Percentiles rank a stretch among this genome's conserved stretches.
phyloP scores from a whole-genome alignment of 495 filamentous ascomycete species.

The Bathelium albidoporum region DNA sequence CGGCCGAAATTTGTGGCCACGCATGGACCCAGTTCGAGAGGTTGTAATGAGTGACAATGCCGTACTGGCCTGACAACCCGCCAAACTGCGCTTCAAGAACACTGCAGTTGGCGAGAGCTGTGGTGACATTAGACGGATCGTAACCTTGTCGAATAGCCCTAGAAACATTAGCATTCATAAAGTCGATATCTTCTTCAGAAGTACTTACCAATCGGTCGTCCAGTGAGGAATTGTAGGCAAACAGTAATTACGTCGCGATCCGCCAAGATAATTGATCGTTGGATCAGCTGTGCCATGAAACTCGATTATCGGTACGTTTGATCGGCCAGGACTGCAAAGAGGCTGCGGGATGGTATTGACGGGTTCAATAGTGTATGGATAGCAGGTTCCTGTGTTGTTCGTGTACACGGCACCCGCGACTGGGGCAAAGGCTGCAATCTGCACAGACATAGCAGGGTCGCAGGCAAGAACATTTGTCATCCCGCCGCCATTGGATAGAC shows the following conservation, averaged over 20 bases:
- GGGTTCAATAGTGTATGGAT: constrained; percentile 2
- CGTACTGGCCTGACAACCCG: constrained; percentile 1
- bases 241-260: background rate
- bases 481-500: constrained; percentile 51
- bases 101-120: background rate
- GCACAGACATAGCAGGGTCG: constrained; percentile 26
- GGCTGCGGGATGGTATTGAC: constrained; percentile 7
- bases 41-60: constrained; percentile 14
- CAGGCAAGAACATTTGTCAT: constrained; percentile 45
- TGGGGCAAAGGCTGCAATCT: constrained; percentile 38
- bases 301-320: constrained; percentile 18
- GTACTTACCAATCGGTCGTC: constrained; percentile 5
- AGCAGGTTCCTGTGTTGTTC: background rate
- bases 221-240: constrained; percentile 11
- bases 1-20: constrained; percentile 3
- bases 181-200: background rate
- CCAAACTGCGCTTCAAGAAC: constrained; percentile 8
- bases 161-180: background rate
- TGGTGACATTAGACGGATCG: constrained; percentile 5
- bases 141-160: constrained; percentile 9
- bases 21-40: constrained; percentile 8
- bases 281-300: constrained; percentile 15
- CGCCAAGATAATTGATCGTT: constrained; percentile 10
- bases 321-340: constrained; percentile 8
- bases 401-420: constrained; percentile 39